Evolutionary conservation across 768 basidiomycete genomes (phyloP).

Genomic region (Suillus tomentosus): DNA sequence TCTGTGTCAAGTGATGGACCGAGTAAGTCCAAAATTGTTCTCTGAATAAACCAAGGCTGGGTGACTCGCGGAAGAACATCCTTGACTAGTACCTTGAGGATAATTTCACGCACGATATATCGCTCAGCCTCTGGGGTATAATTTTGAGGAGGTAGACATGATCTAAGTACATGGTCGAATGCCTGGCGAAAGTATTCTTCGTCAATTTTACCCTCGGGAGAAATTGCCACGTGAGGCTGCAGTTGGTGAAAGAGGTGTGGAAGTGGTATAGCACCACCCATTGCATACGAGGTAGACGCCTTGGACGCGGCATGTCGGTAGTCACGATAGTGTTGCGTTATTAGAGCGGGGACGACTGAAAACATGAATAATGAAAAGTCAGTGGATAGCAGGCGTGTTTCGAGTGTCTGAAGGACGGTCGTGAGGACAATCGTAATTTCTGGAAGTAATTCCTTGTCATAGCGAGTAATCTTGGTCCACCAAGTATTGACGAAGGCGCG

Average conservation of each 20-base stretch:
- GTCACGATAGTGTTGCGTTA: conserved; percentile 79
- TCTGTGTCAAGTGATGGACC: conserved; percentile 42
- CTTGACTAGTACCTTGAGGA: conserved; percentile 74
- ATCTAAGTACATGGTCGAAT: conserved; percentile 73
- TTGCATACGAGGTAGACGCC: conserved; percentile 67
- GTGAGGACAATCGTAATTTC: conserved; percentile 63
- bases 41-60: conserved; percentile 92
- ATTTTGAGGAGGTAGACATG: conserved; percentile 76
- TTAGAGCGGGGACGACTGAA: conserved; percentile 59
- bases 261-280: conserved; percentile 61
- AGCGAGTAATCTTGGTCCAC: conserved; percentile 83
- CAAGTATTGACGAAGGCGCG: conserved; percentile 80
- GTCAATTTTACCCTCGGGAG: conserved; percentile 64
- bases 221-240: conserved; percentile 84
- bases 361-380: conserved; percentile 67
- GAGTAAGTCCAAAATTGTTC: conserved; percentile 63
- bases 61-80: conserved; percentile 69
- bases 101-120: conserved; percentile 80
- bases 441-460: conserved; percentile 82
- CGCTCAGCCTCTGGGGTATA: conserved; percentile 73
- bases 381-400: conserved; percentile 52
- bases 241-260: conserved; percentile 75
- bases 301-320: conserved; percentile 70
- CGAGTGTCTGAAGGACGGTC: conserved; percentile 59
- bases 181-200: conserved; percentile 79